These are phyloP conservation scores for Penicillium sp. DNA, from an alignment of 2,329 filamentous ascomycete species.

Conservation along the genomic window DNA sequence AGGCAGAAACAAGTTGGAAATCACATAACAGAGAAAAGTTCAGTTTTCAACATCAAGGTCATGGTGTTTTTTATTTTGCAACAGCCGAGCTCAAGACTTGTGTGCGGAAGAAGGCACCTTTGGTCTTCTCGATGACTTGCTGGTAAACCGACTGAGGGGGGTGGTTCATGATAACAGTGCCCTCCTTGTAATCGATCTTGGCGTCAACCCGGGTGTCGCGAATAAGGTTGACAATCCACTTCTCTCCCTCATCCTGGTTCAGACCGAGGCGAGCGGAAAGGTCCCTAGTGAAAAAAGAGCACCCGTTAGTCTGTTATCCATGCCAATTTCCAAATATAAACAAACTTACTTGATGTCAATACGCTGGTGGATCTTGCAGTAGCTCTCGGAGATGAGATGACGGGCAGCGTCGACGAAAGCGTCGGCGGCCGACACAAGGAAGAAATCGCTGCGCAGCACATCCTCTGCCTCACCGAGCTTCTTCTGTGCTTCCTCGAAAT, in stretches of 20 bases:
- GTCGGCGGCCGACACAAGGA: slow-evolving; percentile 80
- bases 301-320: background rate
- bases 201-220: slow-evolving; percentile 95
- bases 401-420: slow-evolving; percentile 89
- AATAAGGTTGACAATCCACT: slow-evolving; percentile 99
- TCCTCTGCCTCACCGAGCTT: slow-evolving; percentile 84
- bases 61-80: slow-evolving; percentile 45
- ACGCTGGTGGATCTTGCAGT: slow-evolving; percentile 99
- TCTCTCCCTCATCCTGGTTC: slow-evolving; percentile 93
- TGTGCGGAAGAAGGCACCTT: slow-evolving; percentile 97
- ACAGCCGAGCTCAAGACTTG: slow-evolving; percentile 73
- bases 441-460: slow-evolving; percentile 91
- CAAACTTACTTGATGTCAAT: slow-evolving; percentile 81
- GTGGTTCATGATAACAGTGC: slow-evolving; percentile 99
- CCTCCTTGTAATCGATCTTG: slow-evolving; percentile 99
- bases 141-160: slow-evolving; percentile 98
- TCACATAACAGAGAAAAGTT: slow-evolving; percentile 32
- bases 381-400: slow-evolving; percentile 96
- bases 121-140: slow-evolving; percentile 98
- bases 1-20: slow-evolving; percentile 31
- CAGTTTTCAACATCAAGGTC: slow-evolving; percentile 27
- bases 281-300: slow-evolving; percentile 54
- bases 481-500: slow-evolving; percentile 94
- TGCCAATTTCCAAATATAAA: background rate
- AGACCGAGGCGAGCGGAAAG: slow-evolving; percentile 87